These are phyloP conservation scores for Globisporangium splendens DNA, from an alignment of 352 stramenopile species.

Conservation along the genomic window DNA sequence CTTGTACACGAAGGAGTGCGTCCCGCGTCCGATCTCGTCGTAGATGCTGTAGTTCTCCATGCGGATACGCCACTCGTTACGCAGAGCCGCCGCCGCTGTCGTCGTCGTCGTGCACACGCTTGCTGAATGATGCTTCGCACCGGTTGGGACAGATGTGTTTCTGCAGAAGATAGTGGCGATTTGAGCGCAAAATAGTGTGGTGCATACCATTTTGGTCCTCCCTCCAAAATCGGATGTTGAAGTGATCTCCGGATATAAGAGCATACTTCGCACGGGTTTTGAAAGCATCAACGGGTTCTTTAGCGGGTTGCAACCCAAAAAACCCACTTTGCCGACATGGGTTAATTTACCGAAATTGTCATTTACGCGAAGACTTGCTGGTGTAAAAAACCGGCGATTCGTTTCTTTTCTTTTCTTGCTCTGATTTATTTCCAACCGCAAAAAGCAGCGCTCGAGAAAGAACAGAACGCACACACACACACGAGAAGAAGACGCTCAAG, in stretches of 20 bases:
- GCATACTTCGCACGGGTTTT: no score
- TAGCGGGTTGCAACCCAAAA: no score
- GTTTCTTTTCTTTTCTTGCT: not conserved
- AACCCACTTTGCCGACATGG: no score
- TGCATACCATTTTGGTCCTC: not conserved
- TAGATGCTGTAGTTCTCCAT: slow-evolving; percentile 97
- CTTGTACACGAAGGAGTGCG: slow-evolving; percentile 92
- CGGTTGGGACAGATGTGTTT: not conserved
- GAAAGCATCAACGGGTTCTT: no score
- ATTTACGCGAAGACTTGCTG: no score
- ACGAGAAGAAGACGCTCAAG: no score
- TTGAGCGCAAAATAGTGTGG: not conserved
- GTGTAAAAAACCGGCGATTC: not conserved
- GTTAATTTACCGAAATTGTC: not conserved
- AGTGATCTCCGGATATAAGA: no score
- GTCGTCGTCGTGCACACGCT: no score
- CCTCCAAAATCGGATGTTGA: not conserved
- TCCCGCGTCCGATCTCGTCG: slow-evolving; percentile 90
- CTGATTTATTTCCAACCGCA: not conserved
- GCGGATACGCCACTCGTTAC: not conserved
- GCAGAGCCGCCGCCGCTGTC: no score
- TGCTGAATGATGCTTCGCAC: no score
- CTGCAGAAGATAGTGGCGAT: not conserved
- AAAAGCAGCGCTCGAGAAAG: no score
- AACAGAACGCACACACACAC: no score